Base-by-base conservation (phyloP, 192 early-diverging fungal species). In the Coemansia sp. region DNA sequence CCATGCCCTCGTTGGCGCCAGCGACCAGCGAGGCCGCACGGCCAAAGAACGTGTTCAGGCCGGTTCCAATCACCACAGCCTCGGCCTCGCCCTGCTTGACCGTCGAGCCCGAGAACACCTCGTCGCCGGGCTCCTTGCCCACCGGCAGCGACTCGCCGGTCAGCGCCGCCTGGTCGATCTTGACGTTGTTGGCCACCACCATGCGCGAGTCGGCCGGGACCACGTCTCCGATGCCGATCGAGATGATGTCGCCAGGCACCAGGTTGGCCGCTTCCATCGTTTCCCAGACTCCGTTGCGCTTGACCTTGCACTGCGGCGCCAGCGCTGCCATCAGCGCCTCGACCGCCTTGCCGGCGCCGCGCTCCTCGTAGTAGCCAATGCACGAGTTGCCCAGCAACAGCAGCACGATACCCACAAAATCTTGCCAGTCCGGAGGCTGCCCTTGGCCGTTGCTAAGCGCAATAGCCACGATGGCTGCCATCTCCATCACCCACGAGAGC, bases 321-420 rank as follows among this genome's bases (percentile, higher is more conserved):
- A 94, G 81, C 17, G 90, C 90, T n/a, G 87, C 90, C 83, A 92
- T 95, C 55, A 95, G 79, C 14, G 91, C 93, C 74, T 96, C 90
- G 64, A 96, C 83, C 32, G 93, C 90, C 62, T 86, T 87, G 62
- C 91, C 91, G 31, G 93, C 91, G 35, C 89, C 85, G 54, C 87
- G 87, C 72, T 95, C 93, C 78, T 95, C 91, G 58, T 87, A 71
- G 67, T 81, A 95, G 32, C 93, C 93, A 61, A 95, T 94, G 65
- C 77, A 67, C 25, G 93, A 86, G 76, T 95, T 95, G 51, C 80
- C 84, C 27, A 94, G 30, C 57, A 95, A 67, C 20, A 95, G 81
- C 43, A 90, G 59, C 22, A 91, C 58, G 41, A 95, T 86, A 73
- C 90, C 91, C 41, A 85, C 86, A 58, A 91, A 88, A 60, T 93